Evolutionary conservation across 257 asterid species (phyloP).

Genomic region (Hygrophila difformis): DNA sequence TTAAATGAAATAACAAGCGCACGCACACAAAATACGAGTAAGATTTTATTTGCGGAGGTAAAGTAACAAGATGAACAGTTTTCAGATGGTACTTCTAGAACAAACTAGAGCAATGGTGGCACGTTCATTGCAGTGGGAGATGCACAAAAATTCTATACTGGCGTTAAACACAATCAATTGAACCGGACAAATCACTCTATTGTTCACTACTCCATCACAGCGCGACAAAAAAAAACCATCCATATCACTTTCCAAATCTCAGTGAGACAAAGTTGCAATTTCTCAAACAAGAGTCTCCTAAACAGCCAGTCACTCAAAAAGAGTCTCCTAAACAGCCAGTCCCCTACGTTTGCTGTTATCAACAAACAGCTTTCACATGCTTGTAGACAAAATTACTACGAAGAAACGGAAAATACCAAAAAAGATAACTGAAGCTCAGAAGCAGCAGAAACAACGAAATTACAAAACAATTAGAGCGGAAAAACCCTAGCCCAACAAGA

Average conservation of each 20-base stretch:
- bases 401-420: background rate
- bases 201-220: background rate
- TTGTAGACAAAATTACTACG: background rate
- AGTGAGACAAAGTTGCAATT: background rate
- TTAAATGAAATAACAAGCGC: background rate
- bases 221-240: background rate
- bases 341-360: background rate
- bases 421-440: background rate
- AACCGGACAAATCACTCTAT: background rate
- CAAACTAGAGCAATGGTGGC: background rate
- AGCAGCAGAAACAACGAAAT: background rate
- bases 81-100: background rate
- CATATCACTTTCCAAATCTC: background rate
- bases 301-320: background rate
- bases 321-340: background rate
- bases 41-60: too few relatives aligned
- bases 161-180: background rate
- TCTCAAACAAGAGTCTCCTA: background rate
- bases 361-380: background rate
- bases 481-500: conserved; percentile 9
- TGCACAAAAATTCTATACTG: background rate
- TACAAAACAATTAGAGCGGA: background rate
- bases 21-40: background rate
- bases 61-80: conserved; percentile 5
- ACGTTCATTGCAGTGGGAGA: background rate